Conservation (phyloP, 495 filamentous ascomycete genomes). For the Elasticomyces elasticus region DNA sequence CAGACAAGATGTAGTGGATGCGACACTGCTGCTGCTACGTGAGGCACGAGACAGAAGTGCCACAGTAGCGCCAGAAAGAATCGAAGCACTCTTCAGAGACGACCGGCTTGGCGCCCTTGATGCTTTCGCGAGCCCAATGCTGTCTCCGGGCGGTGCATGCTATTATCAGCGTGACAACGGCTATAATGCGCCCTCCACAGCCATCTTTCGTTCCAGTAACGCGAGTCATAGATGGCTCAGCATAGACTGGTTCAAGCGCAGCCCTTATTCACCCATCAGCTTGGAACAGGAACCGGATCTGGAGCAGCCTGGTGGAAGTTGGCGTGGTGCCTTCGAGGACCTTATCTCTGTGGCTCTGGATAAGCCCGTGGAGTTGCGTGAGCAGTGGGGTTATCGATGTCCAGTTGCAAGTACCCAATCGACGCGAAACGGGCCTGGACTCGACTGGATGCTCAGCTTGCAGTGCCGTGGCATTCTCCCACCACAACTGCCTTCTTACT, state of each 20-base stretch:
- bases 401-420: constrained; percentile 1
- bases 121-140: constrained; percentile 5
- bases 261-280: constrained; percentile 43
- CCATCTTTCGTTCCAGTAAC: constrained; percentile 24
- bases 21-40: constrained; percentile 3
- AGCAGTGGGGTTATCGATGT: neutral
- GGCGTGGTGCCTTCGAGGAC: constrained; percentile 50
- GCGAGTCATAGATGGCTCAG: constrained; percentile 27
- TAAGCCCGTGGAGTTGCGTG: constrained; percentile 29
- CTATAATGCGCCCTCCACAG: constrained; percentile 16
- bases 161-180: constrained; percentile 15
- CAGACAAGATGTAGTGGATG: neutral
- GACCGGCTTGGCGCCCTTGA: constrained; percentile 1
- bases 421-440: constrained; percentile 9
- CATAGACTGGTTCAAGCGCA: constrained; percentile 19
- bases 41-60: constrained; percentile 5
- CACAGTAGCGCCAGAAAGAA: constrained; percentile 3
- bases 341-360: constrained; percentile 42
- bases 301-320: no score
- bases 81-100: constrained; percentile 7
- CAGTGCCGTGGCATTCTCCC: constrained; percentile 19
- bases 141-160: constrained; percentile 15
- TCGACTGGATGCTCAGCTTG: constrained; percentile 20
- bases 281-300: constrained; percentile 36
- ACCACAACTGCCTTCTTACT: constrained; percentile 9